Base-by-base conservation (phyloP, 305 asterid genomes). In the Withania somnifera region DNA sequence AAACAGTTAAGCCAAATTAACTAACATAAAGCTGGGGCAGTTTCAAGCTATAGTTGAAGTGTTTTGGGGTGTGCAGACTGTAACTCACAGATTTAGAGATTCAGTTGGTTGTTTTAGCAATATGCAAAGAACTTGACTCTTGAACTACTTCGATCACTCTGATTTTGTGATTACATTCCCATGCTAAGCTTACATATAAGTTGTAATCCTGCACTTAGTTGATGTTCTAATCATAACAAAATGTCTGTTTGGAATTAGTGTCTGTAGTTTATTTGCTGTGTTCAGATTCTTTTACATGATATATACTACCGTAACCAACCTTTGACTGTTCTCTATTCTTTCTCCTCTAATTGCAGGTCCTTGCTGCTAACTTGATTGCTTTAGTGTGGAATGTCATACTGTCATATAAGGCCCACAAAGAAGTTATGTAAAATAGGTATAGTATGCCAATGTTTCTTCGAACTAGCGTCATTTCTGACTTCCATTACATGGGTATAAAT, bases 371-470 rank as follows among this genome's bases (percentile, higher is more conserved):
- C 87, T 89, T 89, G 77, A 87, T 93, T 38, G 83, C 98, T 82
- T 78, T 94, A 52, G 75, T 90, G 76, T 94, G 98, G 98, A 94
- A 94, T 77, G 97, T 94, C 50, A 92, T 94, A 80, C 97, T 94
- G 66, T 94, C 97, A 2, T 91, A 93, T 86, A 93, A 94, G 90
- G 97, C 97, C 75, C 97, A 94, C 90, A 92, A 90, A 87, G 91
- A 92, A 88, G 92, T 92, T 82, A 47, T 56, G 85, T 82, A 79
- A 89, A 92, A 86, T 92, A 92, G 94, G 91, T 88, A 83, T 53
- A 1, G 91, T 88, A 83, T 58, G 0, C 45, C 82, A 52, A 66
- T 14, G 22, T 73, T 26, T 19, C 53, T 34, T 66, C 20, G 32
- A 38, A 67, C 53, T 11, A 47, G 42, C 47, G 22, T 73, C 73